Percentiles rank a stretch among this genome's conserved stretches.
phyloP scores from a whole-genome alignment of 169 alveolate genomes.

The Cryptosporidium ryanae region DNA sequence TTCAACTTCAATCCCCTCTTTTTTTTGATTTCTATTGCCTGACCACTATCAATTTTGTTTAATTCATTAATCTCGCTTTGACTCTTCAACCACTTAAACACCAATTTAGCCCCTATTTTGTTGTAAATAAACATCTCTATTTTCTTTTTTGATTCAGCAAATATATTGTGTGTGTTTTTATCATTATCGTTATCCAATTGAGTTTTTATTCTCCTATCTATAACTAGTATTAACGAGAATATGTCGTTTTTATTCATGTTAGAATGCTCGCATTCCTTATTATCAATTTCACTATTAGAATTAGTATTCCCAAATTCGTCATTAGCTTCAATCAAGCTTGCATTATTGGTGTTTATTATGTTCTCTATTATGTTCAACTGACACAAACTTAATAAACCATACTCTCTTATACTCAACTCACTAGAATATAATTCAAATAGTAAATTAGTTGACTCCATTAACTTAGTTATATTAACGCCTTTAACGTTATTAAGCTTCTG shows the following conservation, averaged over 20 bases:
- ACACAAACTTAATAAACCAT: slow-evolving; percentile 3
- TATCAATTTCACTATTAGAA: neutral
- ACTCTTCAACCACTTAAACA: slow-evolving; percentile 26
- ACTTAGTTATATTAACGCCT: slow-evolving; percentile 1
- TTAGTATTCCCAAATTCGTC: neutral
- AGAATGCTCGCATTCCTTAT: neutral
- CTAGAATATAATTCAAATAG: slow-evolving; percentile 49
- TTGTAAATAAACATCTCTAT: slow-evolving; percentile 24
- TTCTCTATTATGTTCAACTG: slow-evolving; percentile 13
- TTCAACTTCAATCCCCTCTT: neutral
- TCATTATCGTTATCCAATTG: slow-evolving; percentile 7
- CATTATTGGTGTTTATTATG: neutral
- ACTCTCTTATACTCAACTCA: slow-evolving; percentile 13
- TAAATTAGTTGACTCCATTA: slow-evolving; percentile 24
- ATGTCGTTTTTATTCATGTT: neutral
- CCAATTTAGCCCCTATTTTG: slow-evolving; percentile 29
- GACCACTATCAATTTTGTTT: neutral
- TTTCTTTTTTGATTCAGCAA: neutral
- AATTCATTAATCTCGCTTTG: slow-evolving; percentile 4
- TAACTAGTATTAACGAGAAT: slow-evolving; percentile 16
- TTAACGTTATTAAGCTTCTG: neutral
- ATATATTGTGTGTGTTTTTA: slow-evolving; percentile 2
- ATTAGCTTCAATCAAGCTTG: neutral
- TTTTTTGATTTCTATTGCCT: too few species aligned
- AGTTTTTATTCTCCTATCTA: slow-evolving; percentile 8